phyloP scores from a whole-genome alignment of 495 filamentous ascomycete species.

The Neurospora sp. region DNA sequence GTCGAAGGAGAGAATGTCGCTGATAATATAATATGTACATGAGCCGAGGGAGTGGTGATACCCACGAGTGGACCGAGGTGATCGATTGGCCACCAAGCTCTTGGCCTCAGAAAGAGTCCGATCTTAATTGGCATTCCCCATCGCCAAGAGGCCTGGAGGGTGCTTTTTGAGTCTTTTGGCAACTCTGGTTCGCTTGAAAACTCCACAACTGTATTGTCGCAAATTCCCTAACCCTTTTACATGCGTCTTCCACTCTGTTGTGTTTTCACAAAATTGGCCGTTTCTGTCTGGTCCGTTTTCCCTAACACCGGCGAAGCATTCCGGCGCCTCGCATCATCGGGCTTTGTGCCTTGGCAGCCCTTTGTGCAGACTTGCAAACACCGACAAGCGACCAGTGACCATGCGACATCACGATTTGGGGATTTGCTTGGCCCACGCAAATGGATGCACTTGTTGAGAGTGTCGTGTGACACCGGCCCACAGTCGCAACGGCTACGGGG shows the following conservation, averaged over 20 bases:
- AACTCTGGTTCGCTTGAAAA: too few relatives aligned
- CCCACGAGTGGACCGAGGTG: too few relatives aligned
- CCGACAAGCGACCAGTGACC: background rate
- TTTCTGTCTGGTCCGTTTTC: too few relatives aligned
- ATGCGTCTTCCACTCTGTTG: background rate
- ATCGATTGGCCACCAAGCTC: background rate
- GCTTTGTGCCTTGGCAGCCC: background rate
- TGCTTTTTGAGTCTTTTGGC: too few relatives aligned
- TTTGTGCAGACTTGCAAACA: background rate
- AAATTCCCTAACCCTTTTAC: background rate
- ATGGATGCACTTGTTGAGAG: background rate
- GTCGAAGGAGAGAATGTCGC: background rate
- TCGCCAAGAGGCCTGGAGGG: too few relatives aligned
- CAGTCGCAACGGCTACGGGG: background rate
- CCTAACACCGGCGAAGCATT: background rate
- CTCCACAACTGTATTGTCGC: background rate
- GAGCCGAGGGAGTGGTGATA: background rate
- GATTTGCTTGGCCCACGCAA: background rate
- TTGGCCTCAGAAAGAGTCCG: background rate
- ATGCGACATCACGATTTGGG: background rate
- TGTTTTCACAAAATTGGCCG: background rate
- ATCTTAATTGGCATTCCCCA: background rate
- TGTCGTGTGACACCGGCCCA: background rate
- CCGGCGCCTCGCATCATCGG: background rate
- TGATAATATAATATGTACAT: background rate